Conservation (phyloP, 257 asterid species). For the Anisodus tanguticus region DNA sequence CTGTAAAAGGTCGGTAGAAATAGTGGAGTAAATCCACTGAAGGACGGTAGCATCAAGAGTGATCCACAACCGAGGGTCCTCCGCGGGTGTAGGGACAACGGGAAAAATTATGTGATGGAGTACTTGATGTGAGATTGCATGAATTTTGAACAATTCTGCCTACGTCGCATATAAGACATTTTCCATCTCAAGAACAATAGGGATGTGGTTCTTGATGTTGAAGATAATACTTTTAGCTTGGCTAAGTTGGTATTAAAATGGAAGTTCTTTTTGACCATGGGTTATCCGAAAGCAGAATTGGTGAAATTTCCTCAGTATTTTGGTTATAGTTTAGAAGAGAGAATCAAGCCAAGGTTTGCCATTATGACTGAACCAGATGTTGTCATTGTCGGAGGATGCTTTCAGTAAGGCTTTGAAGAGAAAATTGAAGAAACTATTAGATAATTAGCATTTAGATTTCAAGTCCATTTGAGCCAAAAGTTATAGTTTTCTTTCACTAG, state of each 20-base stretch:
- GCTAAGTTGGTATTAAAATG: slow-evolving; percentile 74
- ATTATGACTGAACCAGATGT: slow-evolving; percentile 70
- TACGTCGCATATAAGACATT: no score
- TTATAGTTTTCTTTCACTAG: slow-evolving; percentile 19
- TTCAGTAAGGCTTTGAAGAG: slow-evolving; percentile 62
- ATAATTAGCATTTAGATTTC: slow-evolving; percentile 28
- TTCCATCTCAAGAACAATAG: no score
- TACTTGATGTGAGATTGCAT: no score
- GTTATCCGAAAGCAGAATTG: slow-evolving; percentile 68
- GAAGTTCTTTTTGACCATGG: slow-evolving; percentile 77
- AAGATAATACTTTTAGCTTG: slow-evolving; percentile 67
- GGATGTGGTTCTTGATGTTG: no score
- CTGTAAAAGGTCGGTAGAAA: no score
- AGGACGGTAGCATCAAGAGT: no score
- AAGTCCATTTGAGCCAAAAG: slow-evolving; percentile 11
- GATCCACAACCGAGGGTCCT: no score
- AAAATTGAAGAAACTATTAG: slow-evolving; percentile 57
- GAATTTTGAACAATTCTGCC: no score
- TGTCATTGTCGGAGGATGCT: slow-evolving; percentile 64
- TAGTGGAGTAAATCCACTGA: no score
- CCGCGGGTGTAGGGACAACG: no score
- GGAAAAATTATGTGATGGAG: no score
- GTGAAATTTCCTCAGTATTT: slow-evolving; percentile 90
- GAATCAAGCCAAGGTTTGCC: slow-evolving; percentile 83
- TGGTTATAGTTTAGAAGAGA: slow-evolving; percentile 81